Percentiles rank a stretch among this genome's conserved stretches.
Conservation (phyloP, 495 filamentous ascomycete genomes). For the Penicillium pancosmium region DNA sequence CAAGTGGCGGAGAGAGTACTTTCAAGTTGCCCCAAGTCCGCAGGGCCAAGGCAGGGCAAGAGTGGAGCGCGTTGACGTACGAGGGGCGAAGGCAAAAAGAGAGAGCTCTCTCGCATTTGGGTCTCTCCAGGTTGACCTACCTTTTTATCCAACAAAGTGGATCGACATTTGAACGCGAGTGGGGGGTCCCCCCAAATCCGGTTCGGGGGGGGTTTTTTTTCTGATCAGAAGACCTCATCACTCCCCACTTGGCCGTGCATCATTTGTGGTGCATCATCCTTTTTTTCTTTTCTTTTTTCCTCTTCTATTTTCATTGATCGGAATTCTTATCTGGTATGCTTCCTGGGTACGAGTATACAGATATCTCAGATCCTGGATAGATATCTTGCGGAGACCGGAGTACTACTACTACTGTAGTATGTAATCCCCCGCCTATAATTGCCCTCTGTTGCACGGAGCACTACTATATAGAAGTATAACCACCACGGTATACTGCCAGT, state of each 20-base stretch:
- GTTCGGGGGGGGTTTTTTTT: constrained; percentile 37
- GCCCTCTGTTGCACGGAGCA: too few relatives aligned
- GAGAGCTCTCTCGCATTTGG: not conserved
- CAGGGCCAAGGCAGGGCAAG: constrained; percentile 11
- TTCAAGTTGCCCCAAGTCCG: constrained; percentile 19
- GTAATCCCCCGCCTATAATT: too few relatives aligned
- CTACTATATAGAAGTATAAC: too few relatives aligned
- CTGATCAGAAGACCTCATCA: constrained; percentile 51
- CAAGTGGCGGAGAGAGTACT: constrained; percentile 17
- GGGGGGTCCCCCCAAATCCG: constrained; percentile 27
- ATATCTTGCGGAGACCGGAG: too few relatives aligned
- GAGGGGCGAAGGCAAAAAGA: constrained; percentile 14
- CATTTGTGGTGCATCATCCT: constrained; percentile 5
- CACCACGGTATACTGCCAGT: too few relatives aligned
- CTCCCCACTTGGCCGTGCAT: constrained; percentile 23
- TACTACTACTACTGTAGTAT: too few relatives aligned
- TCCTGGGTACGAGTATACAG: not conserved
- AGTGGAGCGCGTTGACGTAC: constrained; percentile 40
- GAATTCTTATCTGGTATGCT: not conserved
- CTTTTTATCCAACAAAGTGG: constrained; percentile 19
- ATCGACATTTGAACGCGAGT: constrained; percentile 16
- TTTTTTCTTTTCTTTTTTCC: constrained; percentile 13
- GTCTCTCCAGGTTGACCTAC: constrained; percentile 2
- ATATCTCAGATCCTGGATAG: not conserved
- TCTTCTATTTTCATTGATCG: constrained; percentile 1